A percentile compares a stretch with the other conserved stretches of the same genome.
These are phyloP conservation scores for Wickerhamomyces kurtzmanii DNA, from an alignment of 805 yeast species.

Conservation along the genomic window DNA sequence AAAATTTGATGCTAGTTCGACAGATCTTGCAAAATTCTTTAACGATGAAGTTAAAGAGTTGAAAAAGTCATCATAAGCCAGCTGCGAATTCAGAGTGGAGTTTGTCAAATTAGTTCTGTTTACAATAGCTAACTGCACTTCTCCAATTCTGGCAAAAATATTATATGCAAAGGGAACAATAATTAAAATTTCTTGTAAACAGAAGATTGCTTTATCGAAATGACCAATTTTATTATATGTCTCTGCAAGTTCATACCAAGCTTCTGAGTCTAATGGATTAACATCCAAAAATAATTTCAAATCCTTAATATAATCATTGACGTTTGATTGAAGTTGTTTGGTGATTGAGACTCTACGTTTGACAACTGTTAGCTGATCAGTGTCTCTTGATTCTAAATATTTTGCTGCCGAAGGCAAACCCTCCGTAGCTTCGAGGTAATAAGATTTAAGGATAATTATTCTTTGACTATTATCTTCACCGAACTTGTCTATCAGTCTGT, in stretches of 20 bases:
- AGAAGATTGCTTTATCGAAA: conserved; percentile 55
- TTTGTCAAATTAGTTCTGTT: conserved; percentile 4
- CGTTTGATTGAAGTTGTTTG: conserved; percentile 3
- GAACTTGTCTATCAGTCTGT: conserved; percentile 59
- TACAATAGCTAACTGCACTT: conserved; percentile 20
- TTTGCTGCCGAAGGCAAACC: conserved; percentile 24
- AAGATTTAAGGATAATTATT: conserved; percentile 41
- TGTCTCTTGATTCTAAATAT: conserved; percentile 21
- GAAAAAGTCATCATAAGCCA: conserved; percentile 5
- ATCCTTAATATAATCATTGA: conserved; percentile 37
- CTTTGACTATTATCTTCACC: conserved; percentile 47
- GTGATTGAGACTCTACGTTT: conserved; percentile 14
- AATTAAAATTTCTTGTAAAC: conserved; percentile 62
- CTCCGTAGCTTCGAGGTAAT: conserved; percentile 47
- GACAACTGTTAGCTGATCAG: conserved; percentile 11
- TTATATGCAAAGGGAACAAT: conserved; percentile 63
- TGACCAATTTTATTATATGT: conserved; percentile 53
- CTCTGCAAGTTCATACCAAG: conserved; percentile 72
- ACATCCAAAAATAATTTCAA: conserved; percentile 46
- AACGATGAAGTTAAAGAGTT: conserved; percentile 12
- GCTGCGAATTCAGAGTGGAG: too few relatives aligned
- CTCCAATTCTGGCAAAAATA: conserved; percentile 57
- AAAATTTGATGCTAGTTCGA: conserved; percentile 67
- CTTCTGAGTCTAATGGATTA: conserved; percentile 65
- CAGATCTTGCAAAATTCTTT: conserved; percentile 54